Evolutionary conservation across 176 grass and related monocot species (phyloP).

Genomic region (Triticum urartu): DNA sequence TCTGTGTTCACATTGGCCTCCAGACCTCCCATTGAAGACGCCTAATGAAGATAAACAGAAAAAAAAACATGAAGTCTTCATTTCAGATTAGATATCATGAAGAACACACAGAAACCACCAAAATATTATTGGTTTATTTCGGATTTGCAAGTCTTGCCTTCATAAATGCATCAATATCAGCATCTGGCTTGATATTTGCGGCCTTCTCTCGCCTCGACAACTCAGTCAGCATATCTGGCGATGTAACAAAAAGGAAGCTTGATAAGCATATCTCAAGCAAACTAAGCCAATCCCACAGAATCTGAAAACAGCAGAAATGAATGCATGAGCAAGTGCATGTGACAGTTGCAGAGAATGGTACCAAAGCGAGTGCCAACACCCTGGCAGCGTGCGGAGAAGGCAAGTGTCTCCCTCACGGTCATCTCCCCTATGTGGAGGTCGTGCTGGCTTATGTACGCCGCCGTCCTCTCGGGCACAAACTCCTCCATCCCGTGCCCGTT

Average conservation of each 20-base stretch:
- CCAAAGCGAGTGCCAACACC: conserved; percentile 81
- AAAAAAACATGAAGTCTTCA: neutral
- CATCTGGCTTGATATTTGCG: conserved; percentile 90
- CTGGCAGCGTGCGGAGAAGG: conserved; percentile 91
- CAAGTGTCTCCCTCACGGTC: conserved; percentile 89
- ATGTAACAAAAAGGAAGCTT: neutral
- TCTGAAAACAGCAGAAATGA: neutral
- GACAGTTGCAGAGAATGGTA: conserved; percentile 19
- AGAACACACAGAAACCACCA: neutral
- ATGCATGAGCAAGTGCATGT: neutral
- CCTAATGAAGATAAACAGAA: conserved; percentile 45
- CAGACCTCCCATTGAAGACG: conserved; percentile 56
- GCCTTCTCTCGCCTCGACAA: conserved; percentile 84
- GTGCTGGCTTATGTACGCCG: conserved; percentile 93
- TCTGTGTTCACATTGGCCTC: conserved; percentile 71
- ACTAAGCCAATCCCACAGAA: neutral
- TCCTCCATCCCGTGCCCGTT: conserved; percentile 85
- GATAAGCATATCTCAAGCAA: conserved; percentile 2
- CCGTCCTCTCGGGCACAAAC: conserved; percentile 90
- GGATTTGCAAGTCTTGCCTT: conserved; percentile 45
- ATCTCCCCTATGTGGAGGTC: conserved; percentile 98
- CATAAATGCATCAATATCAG: conserved; percentile 94
- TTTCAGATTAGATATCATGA: neutral
- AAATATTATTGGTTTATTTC: neutral
- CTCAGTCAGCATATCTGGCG: conserved; percentile 77